Evolutionary conservation across 1,284 basidiomycete species (phyloP).

Genomic region (Marasmius sp.): DNA sequence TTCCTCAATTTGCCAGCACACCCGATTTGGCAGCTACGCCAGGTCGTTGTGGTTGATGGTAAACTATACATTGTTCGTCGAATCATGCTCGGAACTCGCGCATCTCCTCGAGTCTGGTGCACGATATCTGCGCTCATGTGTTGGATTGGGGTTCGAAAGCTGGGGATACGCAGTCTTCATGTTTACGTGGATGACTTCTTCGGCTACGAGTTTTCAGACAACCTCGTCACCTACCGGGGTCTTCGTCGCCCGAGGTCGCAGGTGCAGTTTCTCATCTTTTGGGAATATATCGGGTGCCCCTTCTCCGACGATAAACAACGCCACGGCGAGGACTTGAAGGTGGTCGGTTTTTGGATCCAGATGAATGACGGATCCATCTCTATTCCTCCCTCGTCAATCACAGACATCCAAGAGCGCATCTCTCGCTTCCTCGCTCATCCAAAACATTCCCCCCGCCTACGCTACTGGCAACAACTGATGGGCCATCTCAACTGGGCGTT

Average conservation of each 20-base stretch:
- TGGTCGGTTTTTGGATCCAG: constrained; percentile 29
- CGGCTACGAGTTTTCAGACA: constrained; percentile 20
- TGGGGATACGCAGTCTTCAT: constrained; percentile 19
- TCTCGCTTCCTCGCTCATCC: constrained; percentile 15
- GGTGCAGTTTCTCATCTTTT: constrained; percentile 25
- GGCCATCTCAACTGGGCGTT: constrained; percentile 10
- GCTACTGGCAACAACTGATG: constrained; percentile 4
- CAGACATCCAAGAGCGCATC: constrained; percentile 19
- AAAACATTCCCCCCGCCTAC: constrained; percentile 11
- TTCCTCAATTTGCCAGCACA: constrained; percentile 29
- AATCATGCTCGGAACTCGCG: constrained; percentile 28
- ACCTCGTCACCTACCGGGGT: constrained; percentile 20
- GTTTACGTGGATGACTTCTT: constrained; percentile 32
- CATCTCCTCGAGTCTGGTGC: constrained; percentile 26
- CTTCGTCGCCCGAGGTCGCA: constrained; percentile 19
- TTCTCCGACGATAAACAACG: constrained; percentile 27
- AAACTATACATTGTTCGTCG: constrained; percentile 22
- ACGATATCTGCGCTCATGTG: constrained; percentile 23
- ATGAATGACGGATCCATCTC: constrained; percentile 20
- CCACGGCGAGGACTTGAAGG: constrained; percentile 21
- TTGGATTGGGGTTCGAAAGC: constrained; percentile 20
- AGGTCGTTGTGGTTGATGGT: constrained; percentile 27
- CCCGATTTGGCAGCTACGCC: constrained; percentile 28
- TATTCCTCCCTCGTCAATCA: constrained; percentile 17
- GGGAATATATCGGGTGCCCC: constrained; percentile 26